These are phyloP conservation scores for Trypanosoma mega DNA, from an alignment of 208 protist genomes.

Conservation along the genomic window DNA sequence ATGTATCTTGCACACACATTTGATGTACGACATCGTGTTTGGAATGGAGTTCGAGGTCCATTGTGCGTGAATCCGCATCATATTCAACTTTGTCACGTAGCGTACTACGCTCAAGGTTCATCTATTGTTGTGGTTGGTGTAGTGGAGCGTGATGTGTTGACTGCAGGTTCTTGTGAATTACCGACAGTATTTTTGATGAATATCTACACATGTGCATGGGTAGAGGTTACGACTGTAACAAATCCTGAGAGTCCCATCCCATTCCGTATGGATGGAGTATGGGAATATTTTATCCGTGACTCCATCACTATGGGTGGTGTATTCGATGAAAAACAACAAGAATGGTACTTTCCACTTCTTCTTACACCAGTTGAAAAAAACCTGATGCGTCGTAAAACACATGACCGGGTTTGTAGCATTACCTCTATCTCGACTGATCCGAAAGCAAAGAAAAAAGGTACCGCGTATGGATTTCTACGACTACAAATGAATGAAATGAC, in stretches of 20 bases:
- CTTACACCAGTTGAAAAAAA: constrained; percentile 28
- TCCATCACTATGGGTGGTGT: constrained; percentile 53
- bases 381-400: constrained; percentile 3
- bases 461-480: constrained; percentile 68
- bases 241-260: constrained; percentile 77
- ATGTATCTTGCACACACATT: constrained; percentile 79
- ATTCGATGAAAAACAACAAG: constrained; percentile 56
- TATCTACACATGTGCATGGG: constrained; percentile 65
- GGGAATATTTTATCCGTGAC: constrained; percentile 58
- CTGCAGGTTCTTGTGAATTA: constrained; percentile 7
- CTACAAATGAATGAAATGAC: constrained; percentile 62
- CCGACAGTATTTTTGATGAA: constrained; percentile 69
- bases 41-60: constrained; percentile 78
- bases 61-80: constrained; percentile 62
- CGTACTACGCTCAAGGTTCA: constrained; percentile 36
- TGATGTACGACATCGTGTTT: constrained; percentile 76
- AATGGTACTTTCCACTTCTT: constrained; percentile 77
- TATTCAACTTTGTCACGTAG: constrained; percentile 63
- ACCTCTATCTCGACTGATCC: constrained; percentile 2
- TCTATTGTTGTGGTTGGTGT: constrained; percentile 73
- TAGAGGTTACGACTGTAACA: constrained; percentile 49
- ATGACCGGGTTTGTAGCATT: not conserved
- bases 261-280: constrained; percentile 70
- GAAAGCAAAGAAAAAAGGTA: constrained; percentile 1
- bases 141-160: constrained; percentile 25